A percentile compares a stretch with the other conserved stretches of the same genome.
These are phyloP conservation scores for Cicer pinnatifidum DNA, from an alignment of 306 rosid genomes.

Conservation along the genomic window DNA sequence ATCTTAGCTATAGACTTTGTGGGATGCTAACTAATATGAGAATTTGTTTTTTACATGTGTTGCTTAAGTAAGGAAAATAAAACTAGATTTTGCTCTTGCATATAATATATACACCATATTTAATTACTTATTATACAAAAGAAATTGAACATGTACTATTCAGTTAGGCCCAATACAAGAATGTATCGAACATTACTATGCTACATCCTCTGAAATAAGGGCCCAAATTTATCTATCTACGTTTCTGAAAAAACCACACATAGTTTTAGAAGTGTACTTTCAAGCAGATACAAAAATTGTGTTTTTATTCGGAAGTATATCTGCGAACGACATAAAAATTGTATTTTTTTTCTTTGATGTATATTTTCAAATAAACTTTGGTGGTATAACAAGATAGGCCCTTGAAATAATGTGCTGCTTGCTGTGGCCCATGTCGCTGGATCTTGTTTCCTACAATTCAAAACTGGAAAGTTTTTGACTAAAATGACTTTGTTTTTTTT, in stretches of 20 bases:
- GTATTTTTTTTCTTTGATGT: no score
- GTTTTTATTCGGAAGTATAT: no score
- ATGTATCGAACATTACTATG: no score
- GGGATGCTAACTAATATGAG: background rate
- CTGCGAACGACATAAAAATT: no score
- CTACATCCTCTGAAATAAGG: no score
- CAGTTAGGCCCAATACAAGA: constrained; percentile 21
- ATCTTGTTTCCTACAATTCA: background rate
- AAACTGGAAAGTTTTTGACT: background rate
- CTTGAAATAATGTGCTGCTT: background rate
- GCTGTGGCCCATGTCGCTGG: background rate
- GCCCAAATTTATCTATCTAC: no score
- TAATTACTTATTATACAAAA: background rate
- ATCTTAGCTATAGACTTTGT: background rate
- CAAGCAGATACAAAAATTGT: no score
- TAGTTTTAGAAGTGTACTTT: no score
- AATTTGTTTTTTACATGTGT: background rate
- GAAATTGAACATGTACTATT: background rate
- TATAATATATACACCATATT: background rate
- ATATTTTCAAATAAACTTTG: no score
- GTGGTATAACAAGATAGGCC: no score
- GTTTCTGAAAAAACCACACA: no score
- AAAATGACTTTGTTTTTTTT: no score
- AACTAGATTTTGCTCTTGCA: background rate
- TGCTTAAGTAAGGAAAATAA: constrained; percentile 6